These are phyloP conservation scores for Fusarium sp. DNA, from an alignment of 2,329 filamentous ascomycete genomes.

Conservation along the genomic window DNA sequence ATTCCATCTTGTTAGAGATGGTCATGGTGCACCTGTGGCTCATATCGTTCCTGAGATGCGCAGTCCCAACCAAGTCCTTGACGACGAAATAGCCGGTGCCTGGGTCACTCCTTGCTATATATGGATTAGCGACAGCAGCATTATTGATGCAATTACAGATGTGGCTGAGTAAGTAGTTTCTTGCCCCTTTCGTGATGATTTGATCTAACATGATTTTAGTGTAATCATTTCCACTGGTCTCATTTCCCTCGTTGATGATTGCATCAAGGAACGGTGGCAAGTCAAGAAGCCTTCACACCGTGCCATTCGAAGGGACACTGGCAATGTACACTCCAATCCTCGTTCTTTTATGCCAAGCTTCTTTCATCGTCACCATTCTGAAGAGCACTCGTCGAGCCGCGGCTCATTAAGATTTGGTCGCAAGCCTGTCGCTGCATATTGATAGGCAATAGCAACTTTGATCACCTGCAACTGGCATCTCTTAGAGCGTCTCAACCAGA, in stretches of 20 bases:
- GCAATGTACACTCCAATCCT: slow-evolving; percentile 39
- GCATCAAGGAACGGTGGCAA: slow-evolving; percentile 83
- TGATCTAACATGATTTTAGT: slow-evolving; percentile 59
- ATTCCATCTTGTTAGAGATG: slow-evolving; percentile 81
- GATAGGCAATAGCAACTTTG: slow-evolving; percentile 8
- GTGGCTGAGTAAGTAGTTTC: slow-evolving; percentile 79
- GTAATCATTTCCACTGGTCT: slow-evolving; percentile 92
- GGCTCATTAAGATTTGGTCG: slow-evolving; percentile 54
- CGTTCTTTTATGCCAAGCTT: slow-evolving; percentile 54
- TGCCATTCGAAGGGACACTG: slow-evolving; percentile 43
- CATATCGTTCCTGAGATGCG: slow-evolving; percentile 86
- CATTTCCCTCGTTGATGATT: slow-evolving; percentile 88
- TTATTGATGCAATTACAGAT: slow-evolving; percentile 78
- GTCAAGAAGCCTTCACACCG: slow-evolving; percentile 54
- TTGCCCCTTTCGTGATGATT: not conserved
- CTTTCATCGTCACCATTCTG: slow-evolving; percentile 56
- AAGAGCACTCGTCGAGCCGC: slow-evolving; percentile 47
- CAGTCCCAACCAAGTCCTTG: slow-evolving; percentile 74
- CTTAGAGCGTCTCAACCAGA: not conserved
- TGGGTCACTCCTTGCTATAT: slow-evolving; percentile 93
- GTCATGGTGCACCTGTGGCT: slow-evolving; percentile 72
- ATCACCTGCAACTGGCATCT: not conserved
- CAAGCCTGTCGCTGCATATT: slow-evolving; percentile 52
- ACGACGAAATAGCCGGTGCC: slow-evolving; percentile 81
- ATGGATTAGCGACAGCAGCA: slow-evolving; percentile 82